A percentile compares a stretch with the other conserved stretches of the same genome.
These are phyloP conservation scores for Xerocomellus intermedius DNA, from an alignment of 768 basidiomycete genomes.

Conservation along the genomic window DNA sequence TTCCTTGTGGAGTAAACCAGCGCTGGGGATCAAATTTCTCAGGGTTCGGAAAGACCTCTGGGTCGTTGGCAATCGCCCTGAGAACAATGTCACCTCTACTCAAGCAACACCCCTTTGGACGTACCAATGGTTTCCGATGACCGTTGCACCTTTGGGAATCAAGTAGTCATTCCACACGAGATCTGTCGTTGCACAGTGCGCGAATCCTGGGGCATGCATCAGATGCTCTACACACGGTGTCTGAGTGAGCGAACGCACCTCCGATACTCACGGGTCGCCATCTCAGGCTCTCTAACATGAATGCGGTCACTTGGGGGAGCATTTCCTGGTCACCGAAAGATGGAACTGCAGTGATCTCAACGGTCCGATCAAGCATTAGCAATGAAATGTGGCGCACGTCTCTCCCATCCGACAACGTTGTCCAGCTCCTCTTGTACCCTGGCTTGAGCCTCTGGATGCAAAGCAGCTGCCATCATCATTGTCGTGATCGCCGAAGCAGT, in stretches of 20 bases:
- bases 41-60: slow-evolving; percentile 9
- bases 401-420: slow-evolving; percentile 42
- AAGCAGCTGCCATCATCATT: slow-evolving; percentile 52
- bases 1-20: too few species aligned
- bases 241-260: slow-evolving; percentile 14
- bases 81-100: not conserved
- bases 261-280: slow-evolving; percentile 38
- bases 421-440: slow-evolving; percentile 57
- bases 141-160: slow-evolving; percentile 31
- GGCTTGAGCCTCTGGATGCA: slow-evolving; percentile 48
- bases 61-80: slow-evolving; percentile 14
- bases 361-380: not conserved
- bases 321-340: slow-evolving; percentile 34
- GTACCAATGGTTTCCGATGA: slow-evolving; percentile 13
- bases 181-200: slow-evolving; percentile 61
- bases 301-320: slow-evolving; percentile 37
- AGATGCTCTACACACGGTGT: not conserved
- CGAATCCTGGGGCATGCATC: slow-evolving; percentile 44
- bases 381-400: slow-evolving; percentile 10
- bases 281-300: slow-evolving; percentile 35
- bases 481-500: slow-evolving; percentile 50
- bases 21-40: slow-evolving; percentile 8
- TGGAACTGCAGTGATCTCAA: slow-evolving; percentile 28
- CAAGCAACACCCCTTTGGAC: not conserved
- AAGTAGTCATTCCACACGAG: slow-evolving; percentile 39